Conservation (phyloP, 1,139 yeast species). For the Scheffersomyces stambukii region DNA sequence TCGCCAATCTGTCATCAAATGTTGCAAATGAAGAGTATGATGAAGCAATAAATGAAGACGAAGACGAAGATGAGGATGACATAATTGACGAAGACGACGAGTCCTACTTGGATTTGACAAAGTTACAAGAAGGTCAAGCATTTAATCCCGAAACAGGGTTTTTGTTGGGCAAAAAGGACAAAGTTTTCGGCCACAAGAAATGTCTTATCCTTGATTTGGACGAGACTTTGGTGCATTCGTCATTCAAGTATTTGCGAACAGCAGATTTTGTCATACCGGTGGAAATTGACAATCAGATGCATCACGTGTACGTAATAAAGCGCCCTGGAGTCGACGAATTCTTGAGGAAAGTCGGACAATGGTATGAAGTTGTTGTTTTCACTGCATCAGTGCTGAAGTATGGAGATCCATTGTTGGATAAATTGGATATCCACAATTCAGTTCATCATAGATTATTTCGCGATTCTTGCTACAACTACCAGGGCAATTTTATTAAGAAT, state of each 20-base stretch:
- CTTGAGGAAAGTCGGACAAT: conserved; percentile 72
- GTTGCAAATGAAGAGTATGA: conserved; percentile 19
- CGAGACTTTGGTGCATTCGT: conserved; percentile 94
- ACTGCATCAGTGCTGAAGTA: conserved; percentile 94
- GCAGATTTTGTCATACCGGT: conserved; percentile 94
- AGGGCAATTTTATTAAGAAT: conserved; percentile 93
- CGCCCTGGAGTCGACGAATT: conserved; percentile 98
- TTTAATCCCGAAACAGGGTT: conserved; percentile 56
- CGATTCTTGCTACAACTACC: conserved; percentile 60
- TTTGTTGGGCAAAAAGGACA: conserved; percentile 50
- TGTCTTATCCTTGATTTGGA: conserved; percentile 90
- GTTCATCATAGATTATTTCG: conserved; percentile 92
- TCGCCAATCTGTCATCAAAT: conserved; percentile 7
- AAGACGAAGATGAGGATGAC: conserved; percentile 13
- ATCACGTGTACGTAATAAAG: conserved; percentile 92
- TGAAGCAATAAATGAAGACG: conserved; percentile 14
- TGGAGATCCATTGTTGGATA: conserved; percentile 92
- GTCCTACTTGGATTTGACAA: conserved; percentile 44
- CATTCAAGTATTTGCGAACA: conserved; percentile 84
- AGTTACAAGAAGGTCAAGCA: conserved; percentile 67
- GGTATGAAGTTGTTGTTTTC: conserved; percentile 92
- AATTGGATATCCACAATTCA: conserved; percentile 65
- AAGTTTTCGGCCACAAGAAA: conserved; percentile 51
- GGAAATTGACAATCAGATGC: conserved; percentile 80
- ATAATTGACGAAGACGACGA: conserved; percentile 25